phyloP scores from a whole-genome alignment of 2,329 filamentous ascomycete genomes.

The Talaromyces verruculosus region DNA sequence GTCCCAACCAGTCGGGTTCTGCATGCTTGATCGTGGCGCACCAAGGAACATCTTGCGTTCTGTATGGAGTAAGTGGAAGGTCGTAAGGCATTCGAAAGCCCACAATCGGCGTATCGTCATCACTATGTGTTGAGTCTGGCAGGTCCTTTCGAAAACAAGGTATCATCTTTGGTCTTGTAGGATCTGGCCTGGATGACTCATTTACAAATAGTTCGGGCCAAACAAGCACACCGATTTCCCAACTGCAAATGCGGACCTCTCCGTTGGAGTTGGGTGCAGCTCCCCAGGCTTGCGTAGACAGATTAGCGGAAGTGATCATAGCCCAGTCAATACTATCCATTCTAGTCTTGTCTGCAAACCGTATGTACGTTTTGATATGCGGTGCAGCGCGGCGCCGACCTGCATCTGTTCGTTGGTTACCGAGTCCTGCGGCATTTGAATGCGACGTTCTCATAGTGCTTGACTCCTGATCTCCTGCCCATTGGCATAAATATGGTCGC shows the following conservation, averaged over 20 bases:
- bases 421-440: background rate
- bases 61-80: slow-evolving; percentile 69
- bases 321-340: slow-evolving; percentile 72
- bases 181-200: slow-evolving; percentile 20
- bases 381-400: slow-evolving; percentile 71
- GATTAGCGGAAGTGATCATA: slow-evolving; percentile 83
- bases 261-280: slow-evolving; percentile 57
- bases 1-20: slow-evolving; percentile 62
- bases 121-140: slow-evolving; percentile 28
- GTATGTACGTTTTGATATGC: slow-evolving; percentile 86
- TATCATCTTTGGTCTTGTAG: slow-evolving; percentile 56
- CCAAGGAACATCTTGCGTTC: slow-evolving; percentile 68
- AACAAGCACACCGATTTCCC: slow-evolving; percentile 78
- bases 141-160: slow-evolving; percentile 65
- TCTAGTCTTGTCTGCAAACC: slow-evolving; percentile 49
- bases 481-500: slow-evolving; percentile 69
- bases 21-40: slow-evolving; percentile 62
- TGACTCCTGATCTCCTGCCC: slow-evolving; percentile 61
- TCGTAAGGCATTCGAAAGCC: slow-evolving; percentile 81
- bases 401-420: slow-evolving; percentile 45
- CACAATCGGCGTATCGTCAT: slow-evolving; percentile 44
- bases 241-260: slow-evolving; percentile 72
- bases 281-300: slow-evolving; percentile 89
- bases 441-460: background rate
- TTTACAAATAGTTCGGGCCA: slow-evolving; percentile 64